phyloP scores from a whole-genome alignment of 305 asterid species.

The Rubia tinctorum region DNA sequence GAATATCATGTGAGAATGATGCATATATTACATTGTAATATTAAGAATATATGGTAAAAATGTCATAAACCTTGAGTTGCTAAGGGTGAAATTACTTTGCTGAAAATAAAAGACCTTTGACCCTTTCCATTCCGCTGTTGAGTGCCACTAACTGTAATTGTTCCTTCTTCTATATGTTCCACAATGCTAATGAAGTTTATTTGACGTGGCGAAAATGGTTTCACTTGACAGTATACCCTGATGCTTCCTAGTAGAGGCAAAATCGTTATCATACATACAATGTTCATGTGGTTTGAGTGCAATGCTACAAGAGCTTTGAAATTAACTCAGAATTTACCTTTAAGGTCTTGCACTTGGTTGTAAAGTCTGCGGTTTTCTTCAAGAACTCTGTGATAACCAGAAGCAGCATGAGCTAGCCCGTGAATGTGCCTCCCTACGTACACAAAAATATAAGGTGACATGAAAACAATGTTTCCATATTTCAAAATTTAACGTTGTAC shows the following conservation, averaged over 20 bases:
- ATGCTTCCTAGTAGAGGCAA: slow-evolving; percentile 69
- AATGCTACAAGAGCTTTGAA: slow-evolving; percentile 9
- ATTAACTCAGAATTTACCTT: slow-evolving; percentile 45
- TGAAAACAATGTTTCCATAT: slow-evolving; percentile 3
- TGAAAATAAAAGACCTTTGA: slow-evolving; percentile 69
- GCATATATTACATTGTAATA: slow-evolving; percentile 2
- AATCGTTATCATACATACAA: slow-evolving; percentile 1
- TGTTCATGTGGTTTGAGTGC: slow-evolving; percentile 6
- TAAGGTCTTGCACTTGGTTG: slow-evolving; percentile 98
- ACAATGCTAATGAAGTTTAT: slow-evolving; percentile 46
- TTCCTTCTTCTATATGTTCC: slow-evolving; percentile 89
- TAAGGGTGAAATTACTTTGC: slow-evolving; percentile 90
- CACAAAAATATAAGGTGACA: slow-evolving; percentile 2
- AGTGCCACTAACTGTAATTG: slow-evolving; percentile 55
- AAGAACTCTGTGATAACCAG: slow-evolving; percentile 91
- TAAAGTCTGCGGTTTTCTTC: slow-evolving; percentile 97
- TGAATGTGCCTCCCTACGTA: slow-evolving; percentile 64
- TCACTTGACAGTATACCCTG: slow-evolving; percentile 92
- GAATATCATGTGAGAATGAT: slow-evolving; percentile 12
- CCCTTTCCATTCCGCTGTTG: slow-evolving; percentile 70
- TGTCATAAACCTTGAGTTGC: slow-evolving; percentile 74
- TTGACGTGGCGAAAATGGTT: slow-evolving; percentile 82
- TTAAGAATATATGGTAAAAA: slow-evolving; percentile 3
- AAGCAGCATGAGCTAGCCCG: slow-evolving; percentile 97
- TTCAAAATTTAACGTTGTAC: background rate